Conservation (phyloP, 371 early-diverging fungal species). For the Mortierella sp. region DNA sequence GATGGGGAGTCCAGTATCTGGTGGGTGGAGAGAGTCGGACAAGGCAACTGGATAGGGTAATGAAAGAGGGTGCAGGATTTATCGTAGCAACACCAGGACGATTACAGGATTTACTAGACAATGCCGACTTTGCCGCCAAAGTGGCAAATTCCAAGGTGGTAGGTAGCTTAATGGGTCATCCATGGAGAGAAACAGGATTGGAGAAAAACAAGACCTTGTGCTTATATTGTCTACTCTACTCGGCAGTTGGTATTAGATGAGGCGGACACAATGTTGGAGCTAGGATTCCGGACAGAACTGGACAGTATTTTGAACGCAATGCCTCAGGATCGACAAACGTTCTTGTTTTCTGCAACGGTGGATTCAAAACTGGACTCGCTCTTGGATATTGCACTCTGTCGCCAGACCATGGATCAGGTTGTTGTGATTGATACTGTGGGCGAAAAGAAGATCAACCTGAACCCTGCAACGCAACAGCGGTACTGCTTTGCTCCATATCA, state of each 20-base stretch:
- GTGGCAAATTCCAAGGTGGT: conserved; percentile 68
- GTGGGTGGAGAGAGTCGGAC: conserved; percentile 91
- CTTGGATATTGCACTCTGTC: conserved; percentile 70
- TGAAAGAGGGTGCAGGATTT: conserved; percentile 78
- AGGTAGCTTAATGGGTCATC: neutral
- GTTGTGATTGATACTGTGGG: conserved; percentile 87
- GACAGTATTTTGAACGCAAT: conserved; percentile 80
- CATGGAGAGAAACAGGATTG: neutral
- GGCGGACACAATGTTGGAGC: conserved; percentile 97
- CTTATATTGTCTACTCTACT: neutral
- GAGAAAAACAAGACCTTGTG: neutral
- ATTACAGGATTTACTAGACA: conserved; percentile 83
- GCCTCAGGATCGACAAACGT: conserved; percentile 90
- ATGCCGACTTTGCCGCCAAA: conserved; percentile 68
- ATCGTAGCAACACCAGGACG: conserved; percentile 98
- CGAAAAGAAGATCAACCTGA: conserved; percentile 80
- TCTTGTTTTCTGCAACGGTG: conserved; percentile 98
- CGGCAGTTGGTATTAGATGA: conserved; percentile 95
- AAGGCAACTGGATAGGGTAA: conserved; percentile 67
- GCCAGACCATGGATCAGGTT: conserved; percentile 41
- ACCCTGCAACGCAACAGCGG: conserved; percentile 79
- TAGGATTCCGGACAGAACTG: conserved; percentile 96
- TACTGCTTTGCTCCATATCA: conserved; percentile 74
- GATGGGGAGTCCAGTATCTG: conserved; percentile 79
- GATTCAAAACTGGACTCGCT: conserved; percentile 85